Percentiles rank a stretch among this genome's conserved stretches.
phyloP scores from a whole-genome alignment of 2,329 filamentous ascomycete genomes.

The Aspergillus sergii region DNA sequence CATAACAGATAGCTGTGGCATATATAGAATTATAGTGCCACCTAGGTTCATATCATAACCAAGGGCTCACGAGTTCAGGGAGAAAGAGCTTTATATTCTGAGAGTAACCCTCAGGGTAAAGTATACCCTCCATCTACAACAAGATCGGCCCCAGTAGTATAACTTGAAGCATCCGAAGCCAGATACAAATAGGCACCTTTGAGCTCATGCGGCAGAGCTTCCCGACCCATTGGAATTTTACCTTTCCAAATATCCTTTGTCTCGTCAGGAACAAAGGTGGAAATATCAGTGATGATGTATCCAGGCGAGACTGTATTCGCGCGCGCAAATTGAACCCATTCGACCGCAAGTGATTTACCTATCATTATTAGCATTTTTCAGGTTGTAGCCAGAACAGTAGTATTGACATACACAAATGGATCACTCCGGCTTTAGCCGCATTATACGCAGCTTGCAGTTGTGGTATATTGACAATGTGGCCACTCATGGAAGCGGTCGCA shows the following conservation, averaged over 20 bases:
- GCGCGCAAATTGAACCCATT: constrained; percentile 57
- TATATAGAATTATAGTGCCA: too few species aligned
- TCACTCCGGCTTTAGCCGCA: constrained; percentile 56
- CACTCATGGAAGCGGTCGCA: constrained; percentile 69
- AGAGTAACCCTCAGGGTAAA: neutral
- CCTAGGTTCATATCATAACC: too few species aligned
- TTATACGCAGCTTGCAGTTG: constrained; percentile 53
- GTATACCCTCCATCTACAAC: constrained; percentile 70
- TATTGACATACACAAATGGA: constrained; percentile 41
- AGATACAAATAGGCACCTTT: constrained; percentile 78
- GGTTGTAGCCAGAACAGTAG: too few species aligned
- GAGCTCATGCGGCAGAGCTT: constrained; percentile 69
- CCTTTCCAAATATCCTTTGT: constrained; percentile 9
- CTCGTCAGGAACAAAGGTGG: constrained; percentile 2
- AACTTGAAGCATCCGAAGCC: constrained; percentile 74
- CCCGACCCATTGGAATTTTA: constrained; percentile 28
- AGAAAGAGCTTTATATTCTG: too few species aligned
- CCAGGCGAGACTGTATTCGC: constrained; percentile 55
- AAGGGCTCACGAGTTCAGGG: too few species aligned
- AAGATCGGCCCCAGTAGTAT: constrained; percentile 71
- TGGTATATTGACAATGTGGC: constrained; percentile 66
- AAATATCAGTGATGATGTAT: constrained; percentile 54
- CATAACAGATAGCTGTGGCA: too few species aligned
- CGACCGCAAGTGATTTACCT: constrained; percentile 54
- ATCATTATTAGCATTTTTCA: neutral